Percentiles rank a stretch among this genome's conserved stretches.
Conservation (phyloP, 495 filamentous ascomycete species). For the Lasiosphaeriaceae sp. region DNA sequence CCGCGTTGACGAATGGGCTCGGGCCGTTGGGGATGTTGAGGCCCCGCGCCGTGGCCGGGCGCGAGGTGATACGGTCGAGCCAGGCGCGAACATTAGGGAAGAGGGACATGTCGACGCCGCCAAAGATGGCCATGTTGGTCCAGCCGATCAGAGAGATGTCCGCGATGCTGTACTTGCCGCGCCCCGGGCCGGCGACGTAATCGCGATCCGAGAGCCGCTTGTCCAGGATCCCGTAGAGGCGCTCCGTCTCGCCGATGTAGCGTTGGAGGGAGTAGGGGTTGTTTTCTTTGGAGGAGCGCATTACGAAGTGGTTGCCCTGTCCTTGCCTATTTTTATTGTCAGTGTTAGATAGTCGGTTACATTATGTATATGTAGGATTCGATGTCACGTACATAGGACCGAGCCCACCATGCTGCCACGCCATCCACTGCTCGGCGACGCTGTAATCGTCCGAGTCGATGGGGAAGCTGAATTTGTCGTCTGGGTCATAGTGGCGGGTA, state of each 20-base stretch:
- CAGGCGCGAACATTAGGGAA: slow-evolving; percentile 69
- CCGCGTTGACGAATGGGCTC: slow-evolving; percentile 6
- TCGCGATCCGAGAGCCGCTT: slow-evolving; percentile 54
- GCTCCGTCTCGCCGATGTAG: slow-evolving; percentile 72
- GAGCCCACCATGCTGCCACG: slow-evolving; percentile 57
- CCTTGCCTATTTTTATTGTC: slow-evolving; percentile 55
- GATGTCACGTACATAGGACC: slow-evolving; percentile 63
- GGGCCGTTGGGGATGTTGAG: slow-evolving; percentile 54
- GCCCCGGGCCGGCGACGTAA: slow-evolving; percentile 59
- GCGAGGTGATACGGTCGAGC: slow-evolving; percentile 53
- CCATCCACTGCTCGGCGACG: slow-evolving; percentile 65
- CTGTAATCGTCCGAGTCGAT: slow-evolving; percentile 64
- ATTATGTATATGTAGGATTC: too few relatives aligned
- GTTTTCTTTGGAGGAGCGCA: slow-evolving; percentile 68
- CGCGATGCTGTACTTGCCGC: slow-evolving; percentile 68
- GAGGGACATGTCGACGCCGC: slow-evolving; percentile 54
- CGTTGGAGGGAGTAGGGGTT: slow-evolving; percentile 74
- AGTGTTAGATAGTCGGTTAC: too few relatives aligned
- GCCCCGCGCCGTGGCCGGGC: slow-evolving; percentile 67
- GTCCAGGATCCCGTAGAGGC: slow-evolving; percentile 75
- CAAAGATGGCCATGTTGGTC: slow-evolving; percentile 6
- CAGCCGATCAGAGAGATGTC: slow-evolving; percentile 49
- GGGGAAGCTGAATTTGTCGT: slow-evolving; percentile 74
- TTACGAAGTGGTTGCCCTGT: slow-evolving; percentile 77
- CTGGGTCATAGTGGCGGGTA: slow-evolving; percentile 67